These are phyloP conservation scores for Neonectria neomacrospora DNA, from an alignment of 2,329 filamentous ascomycete genomes.

Conservation along the genomic window DNA sequence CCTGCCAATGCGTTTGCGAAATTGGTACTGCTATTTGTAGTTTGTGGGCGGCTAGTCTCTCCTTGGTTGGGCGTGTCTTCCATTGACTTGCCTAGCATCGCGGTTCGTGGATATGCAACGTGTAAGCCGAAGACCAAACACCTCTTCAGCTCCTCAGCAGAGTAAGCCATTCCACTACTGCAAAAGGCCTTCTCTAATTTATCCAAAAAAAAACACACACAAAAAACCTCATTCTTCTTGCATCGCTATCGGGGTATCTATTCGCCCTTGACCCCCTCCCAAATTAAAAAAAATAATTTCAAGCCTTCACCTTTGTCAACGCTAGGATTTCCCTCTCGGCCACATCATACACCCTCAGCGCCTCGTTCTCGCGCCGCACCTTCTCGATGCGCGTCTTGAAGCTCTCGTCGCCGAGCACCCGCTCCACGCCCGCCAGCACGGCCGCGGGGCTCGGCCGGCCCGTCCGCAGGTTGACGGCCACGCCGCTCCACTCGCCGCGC, in stretches of 20 bases:
- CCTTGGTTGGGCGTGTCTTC: background rate
- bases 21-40: background rate
- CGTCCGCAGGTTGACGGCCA: conserved; percentile 57
- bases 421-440: conserved; percentile 46
- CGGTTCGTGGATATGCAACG: background rate
- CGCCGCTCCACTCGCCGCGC: conserved; percentile 55
- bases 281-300: background rate
- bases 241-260: background rate
- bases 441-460: conserved; percentile 45
- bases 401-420: conserved; percentile 43
- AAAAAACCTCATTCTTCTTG: too few relatives aligned
- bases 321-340: conserved; percentile 40
- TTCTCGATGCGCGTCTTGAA: conserved; percentile 48
- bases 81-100: too few relatives aligned
- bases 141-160: too few relatives aligned
- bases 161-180: too few relatives aligned
- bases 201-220: too few relatives aligned
- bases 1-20: background rate
- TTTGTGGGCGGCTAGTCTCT: background rate
- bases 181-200: background rate
- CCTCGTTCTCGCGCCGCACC: conserved; percentile 49
- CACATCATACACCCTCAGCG: conserved; percentile 39
- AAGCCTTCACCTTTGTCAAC: conserved; percentile 9
- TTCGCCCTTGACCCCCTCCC: background rate
- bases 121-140: background rate